phyloP scores from a whole-genome alignment of 805 yeast species.

The Starmerella stellata region DNA sequence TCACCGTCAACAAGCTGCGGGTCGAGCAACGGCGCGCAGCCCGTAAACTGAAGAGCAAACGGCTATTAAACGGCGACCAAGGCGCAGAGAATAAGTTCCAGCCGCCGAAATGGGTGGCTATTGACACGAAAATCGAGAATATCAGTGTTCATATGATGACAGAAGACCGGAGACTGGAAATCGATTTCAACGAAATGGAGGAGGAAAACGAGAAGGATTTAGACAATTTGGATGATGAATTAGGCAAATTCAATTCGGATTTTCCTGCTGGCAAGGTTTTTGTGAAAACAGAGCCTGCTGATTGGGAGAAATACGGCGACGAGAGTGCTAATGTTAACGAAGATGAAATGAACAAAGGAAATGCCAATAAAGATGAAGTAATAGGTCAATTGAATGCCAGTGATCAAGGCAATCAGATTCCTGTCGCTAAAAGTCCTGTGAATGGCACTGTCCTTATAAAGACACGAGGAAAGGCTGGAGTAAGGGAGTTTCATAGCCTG shows the following conservation, averaged over 20 bases:
- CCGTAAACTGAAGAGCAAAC: constrained; percentile 35
- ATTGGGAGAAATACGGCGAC: neutral
- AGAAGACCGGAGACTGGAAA: constrained; percentile 41
- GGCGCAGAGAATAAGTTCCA: constrained; percentile 22
- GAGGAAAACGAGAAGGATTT: constrained; percentile 1
- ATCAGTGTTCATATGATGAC: constrained; percentile 61
- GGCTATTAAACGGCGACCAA: constrained; percentile 8
- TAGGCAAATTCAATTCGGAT: neutral
- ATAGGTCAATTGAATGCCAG: too few relatives aligned
- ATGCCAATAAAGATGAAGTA: neutral
- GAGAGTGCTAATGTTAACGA: neutral
- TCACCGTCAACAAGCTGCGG: constrained; percentile 38
- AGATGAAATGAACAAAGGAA: constrained; percentile 11
- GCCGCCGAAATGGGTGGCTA: constrained; percentile 62
- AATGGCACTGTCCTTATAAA: neutral
- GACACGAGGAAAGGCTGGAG: neutral
- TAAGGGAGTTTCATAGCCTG: neutral
- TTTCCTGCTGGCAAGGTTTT: too few relatives aligned
- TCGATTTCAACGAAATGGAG: constrained; percentile 42
- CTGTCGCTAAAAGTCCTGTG: neutral
- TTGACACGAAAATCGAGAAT: constrained; percentile 46
- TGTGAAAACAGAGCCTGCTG: too few relatives aligned
- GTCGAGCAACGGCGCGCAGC: constrained; percentile 35
- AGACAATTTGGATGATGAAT: neutral
- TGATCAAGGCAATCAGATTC: too few relatives aligned